A percentile compares a stretch with the other conserved stretches of the same genome.
These are phyloP conservation scores for Starmerella sirachaensis DNA, from an alignment of 805 yeast genomes.

Conservation along the genomic window DNA sequence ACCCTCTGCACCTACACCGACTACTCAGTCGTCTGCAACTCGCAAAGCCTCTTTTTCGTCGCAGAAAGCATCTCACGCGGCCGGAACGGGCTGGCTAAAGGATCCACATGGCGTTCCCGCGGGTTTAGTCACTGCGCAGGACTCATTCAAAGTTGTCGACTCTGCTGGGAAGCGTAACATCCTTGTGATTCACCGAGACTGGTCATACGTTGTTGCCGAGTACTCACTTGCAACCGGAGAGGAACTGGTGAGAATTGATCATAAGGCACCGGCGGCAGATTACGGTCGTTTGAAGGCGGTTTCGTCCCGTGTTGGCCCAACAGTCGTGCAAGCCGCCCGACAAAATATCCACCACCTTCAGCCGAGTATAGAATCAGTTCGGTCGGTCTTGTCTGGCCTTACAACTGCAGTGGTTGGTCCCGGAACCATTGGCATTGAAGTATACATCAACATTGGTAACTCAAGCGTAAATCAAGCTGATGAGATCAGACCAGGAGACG, in stretches of 20 bases:
- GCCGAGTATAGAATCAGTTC: conserved; percentile 4
- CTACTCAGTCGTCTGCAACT: too few species aligned
- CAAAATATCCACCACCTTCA: conserved; percentile 1
- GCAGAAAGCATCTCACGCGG: too few species aligned
- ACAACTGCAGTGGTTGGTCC: background rate
- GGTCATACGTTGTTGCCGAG: conserved; percentile 52
- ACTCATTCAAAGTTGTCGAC: conserved; percentile 41
- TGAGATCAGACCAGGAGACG: conserved; percentile 72
- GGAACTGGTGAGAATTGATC: conserved; percentile 6
- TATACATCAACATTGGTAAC: conserved; percentile 45
- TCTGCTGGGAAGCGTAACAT: conserved; percentile 56
- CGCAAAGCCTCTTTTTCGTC: too few species aligned
- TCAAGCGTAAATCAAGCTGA: conserved; percentile 42
- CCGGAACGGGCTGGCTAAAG: conserved; percentile 54
- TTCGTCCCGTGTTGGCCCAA: conserved; percentile 41
- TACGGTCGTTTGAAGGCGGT: conserved; percentile 39
- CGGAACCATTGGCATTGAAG: conserved; percentile 45
- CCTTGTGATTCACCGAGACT: conserved; percentile 61
- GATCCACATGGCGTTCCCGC: conserved; percentile 41
- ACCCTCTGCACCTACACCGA: too few species aligned
- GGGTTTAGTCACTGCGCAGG: conserved; percentile 47
- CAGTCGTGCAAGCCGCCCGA: conserved; percentile 34
- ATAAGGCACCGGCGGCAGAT: conserved; percentile 37
- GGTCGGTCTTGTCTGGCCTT: background rate
- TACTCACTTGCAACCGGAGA: conserved; percentile 38